Percentiles rank a stretch among this genome's conserved stretches.
phyloP scores from a whole-genome alignment of 129 eudicot species.

The Pittosporum tobira region DNA sequence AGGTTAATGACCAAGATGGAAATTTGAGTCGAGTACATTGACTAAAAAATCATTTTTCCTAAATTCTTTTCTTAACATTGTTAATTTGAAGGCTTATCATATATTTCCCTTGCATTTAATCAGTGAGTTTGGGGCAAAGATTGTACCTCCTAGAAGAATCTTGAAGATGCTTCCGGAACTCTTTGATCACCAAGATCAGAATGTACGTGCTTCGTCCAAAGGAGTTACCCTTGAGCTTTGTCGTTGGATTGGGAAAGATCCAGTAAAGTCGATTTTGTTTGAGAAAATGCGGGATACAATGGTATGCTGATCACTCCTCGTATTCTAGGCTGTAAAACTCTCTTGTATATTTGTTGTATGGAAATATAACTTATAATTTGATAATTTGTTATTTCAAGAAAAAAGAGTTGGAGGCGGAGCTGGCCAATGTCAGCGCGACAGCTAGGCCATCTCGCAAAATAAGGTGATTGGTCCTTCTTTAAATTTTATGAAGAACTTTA shows the following conservation, averaged over 20 bases:
- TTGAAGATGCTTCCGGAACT: conserved; percentile 99
- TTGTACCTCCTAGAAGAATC: conserved; percentile 91
- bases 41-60: no score
- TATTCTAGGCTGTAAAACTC: neutral
- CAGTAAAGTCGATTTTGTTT: conserved; percentile 89
- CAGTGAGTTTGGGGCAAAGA: conserved; percentile 97
- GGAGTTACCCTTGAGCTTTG: conserved; percentile 97
- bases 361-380: neutral
- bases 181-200: conserved; percentile 97
- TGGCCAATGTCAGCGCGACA: conserved; percentile 68
- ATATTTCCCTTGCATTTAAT: neutral
- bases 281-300: conserved; percentile 99
- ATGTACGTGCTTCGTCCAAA: conserved; percentile 98
- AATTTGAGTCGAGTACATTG: no score
- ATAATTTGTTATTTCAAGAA: conserved; percentile 27
- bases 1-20: no score
- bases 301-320: conserved; percentile 32
- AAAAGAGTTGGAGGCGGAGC: conserved; percentile 99
- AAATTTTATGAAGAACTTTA: no score
- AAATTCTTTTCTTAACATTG: neutral
- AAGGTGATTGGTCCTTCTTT: conserved; percentile 69
- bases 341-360: neutral
- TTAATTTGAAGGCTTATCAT: conserved; percentile 10
- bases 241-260: conserved; percentile 98
- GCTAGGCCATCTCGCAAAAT: conserved; percentile 95